Conservation (phyloP, 768 basidiomycete species). For the Rhodotorula diobovata region DNA sequence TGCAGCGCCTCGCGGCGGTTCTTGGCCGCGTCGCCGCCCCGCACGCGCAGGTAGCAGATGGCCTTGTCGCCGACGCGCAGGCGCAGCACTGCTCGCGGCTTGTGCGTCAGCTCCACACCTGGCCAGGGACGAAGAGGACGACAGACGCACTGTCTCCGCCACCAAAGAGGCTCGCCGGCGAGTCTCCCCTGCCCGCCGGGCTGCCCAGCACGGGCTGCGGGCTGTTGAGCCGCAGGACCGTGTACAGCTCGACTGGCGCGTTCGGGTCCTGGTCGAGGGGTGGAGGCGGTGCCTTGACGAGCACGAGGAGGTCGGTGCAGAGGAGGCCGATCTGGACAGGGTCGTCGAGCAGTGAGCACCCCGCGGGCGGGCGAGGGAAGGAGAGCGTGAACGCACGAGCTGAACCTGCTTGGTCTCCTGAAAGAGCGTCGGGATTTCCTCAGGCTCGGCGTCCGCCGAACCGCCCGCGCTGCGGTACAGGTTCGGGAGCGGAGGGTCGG, state of each 20-base stretch:
- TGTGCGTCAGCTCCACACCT: too few relatives aligned
- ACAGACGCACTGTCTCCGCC: conserved; percentile 24
- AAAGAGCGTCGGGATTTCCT: conserved; percentile 78
- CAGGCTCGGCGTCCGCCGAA: conserved; percentile 49
- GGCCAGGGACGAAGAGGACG: fast-evolving
- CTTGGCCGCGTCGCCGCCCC: background rate
- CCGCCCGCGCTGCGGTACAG: background rate
- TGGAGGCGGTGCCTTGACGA: conserved; percentile 76
- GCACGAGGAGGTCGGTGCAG: conserved; percentile 87
- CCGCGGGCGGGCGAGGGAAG: too few relatives aligned
- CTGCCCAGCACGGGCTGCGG: conserved; percentile 56
- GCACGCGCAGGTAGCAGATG: conserved; percentile 24
- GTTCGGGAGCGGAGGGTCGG: conserved; percentile 38
- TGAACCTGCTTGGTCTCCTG: conserved; percentile 25
- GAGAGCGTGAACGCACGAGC: conserved; percentile 14
- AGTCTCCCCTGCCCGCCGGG: background rate
- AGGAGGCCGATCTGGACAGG: conserved; percentile 64
- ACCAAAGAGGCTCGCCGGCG: conserved; percentile 20
- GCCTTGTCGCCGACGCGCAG: conserved; percentile 20
- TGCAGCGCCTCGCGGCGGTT: conserved; percentile 16
- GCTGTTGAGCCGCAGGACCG: conserved; percentile 89
- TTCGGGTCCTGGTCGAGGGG: conserved; percentile 66
- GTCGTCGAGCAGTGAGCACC: background rate
- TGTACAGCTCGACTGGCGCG: conserved; percentile 84
- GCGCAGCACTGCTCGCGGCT: conserved; percentile 16